Conservation (phyloP, 2,329 filamentous ascomycete genomes). For the Pestalotiopsis sp. region DNA sequence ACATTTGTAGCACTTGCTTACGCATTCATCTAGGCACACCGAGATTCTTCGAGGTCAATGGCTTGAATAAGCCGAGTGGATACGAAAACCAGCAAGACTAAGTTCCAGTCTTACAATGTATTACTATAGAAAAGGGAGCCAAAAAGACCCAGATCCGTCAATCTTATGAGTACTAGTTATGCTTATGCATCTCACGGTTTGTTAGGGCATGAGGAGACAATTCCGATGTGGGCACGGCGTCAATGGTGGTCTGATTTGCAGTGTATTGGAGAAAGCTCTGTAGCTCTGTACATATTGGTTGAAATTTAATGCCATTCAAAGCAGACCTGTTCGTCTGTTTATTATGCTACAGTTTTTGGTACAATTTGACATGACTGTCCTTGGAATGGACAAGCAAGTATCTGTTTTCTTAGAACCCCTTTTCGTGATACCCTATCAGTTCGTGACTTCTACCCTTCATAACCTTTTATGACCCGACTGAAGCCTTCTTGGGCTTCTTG, state of each 20-base stretch:
- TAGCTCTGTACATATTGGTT: constrained; percentile 5
- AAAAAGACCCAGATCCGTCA: neutral
- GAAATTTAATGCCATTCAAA: neutral
- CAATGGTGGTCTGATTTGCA: constrained; percentile 1
- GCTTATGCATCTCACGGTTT: constrained; percentile 7
- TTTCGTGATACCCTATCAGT: neutral
- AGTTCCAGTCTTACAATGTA: constrained; percentile 12
- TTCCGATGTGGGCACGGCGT: constrained; percentile 5
- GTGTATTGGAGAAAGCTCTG: neutral
- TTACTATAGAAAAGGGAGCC: constrained; percentile 1
- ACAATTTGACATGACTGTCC: neutral
- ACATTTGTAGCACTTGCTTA: neutral
- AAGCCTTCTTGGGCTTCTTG: constrained; percentile 93
- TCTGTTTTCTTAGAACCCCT: neutral
- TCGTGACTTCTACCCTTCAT: neutral
- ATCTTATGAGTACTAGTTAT: constrained; percentile 1
- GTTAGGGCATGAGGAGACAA: neutral
- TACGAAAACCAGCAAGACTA: constrained; percentile 72
- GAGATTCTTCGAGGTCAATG: constrained; percentile 82
- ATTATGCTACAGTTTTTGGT: neutral
- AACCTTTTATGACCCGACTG: constrained; percentile 42
- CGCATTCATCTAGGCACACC: constrained; percentile 69
- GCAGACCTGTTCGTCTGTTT: neutral
- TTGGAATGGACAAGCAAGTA: neutral
- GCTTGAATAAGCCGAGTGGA: constrained; percentile 79